Percentiles rank a stretch among this genome's conserved stretches.
These are phyloP conservation scores for Ensete glaucum DNA, from an alignment of 176 grass and related monocot genomes.

Conservation along the genomic window DNA sequence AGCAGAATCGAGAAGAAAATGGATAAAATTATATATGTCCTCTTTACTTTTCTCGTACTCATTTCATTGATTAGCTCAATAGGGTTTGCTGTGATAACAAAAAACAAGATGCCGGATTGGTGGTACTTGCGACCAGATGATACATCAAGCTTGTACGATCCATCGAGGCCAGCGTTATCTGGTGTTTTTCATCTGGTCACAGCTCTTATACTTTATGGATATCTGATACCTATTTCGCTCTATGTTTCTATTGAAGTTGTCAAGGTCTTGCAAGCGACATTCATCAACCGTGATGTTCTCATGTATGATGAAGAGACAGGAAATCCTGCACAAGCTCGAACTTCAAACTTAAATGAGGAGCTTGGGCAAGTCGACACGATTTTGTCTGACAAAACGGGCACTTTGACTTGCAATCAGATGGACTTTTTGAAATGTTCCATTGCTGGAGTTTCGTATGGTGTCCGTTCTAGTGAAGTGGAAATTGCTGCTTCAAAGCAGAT, in stretches of 20 bases:
- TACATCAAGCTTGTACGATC: slow-evolving; percentile 51
- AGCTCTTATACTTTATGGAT: slow-evolving; percentile 94
- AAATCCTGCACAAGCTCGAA: slow-evolving; percentile 76
- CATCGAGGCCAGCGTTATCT: slow-evolving; percentile 47
- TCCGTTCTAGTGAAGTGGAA: slow-evolving; percentile 86
- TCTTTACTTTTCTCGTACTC: slow-evolving; percentile 80
- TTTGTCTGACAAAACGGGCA: slow-evolving; percentile 92
- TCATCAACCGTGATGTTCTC: slow-evolving; percentile 89
- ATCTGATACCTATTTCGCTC: slow-evolving; percentile 89
- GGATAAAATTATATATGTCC: slow-evolving; percentile 86
- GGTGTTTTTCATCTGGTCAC: slow-evolving; percentile 95
- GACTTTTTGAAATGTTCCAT: slow-evolving; percentile 97
- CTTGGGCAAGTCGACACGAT: slow-evolving; percentile 94
- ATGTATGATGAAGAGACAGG: slow-evolving; percentile 96
- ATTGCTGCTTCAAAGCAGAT: slow-evolving; percentile 81
- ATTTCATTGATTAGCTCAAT: slow-evolving; percentile 93
- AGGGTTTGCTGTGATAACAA: slow-evolving; percentile 80
- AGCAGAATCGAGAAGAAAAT: slow-evolving; percentile 94
- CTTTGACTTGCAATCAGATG: slow-evolving; percentile 98
- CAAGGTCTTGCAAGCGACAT: slow-evolving; percentile 83
- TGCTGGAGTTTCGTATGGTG: slow-evolving; percentile 77
- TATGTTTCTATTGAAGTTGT: slow-evolving; percentile 97
- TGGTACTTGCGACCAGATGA: slow-evolving; percentile 75
- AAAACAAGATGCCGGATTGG: slow-evolving; percentile 59
- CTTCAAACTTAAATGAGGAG: slow-evolving; percentile 96